Evolutionary conservation across 2,329 filamentous ascomycete genomes (phyloP).

Genomic region (Pleomassaria siparia): DNA sequence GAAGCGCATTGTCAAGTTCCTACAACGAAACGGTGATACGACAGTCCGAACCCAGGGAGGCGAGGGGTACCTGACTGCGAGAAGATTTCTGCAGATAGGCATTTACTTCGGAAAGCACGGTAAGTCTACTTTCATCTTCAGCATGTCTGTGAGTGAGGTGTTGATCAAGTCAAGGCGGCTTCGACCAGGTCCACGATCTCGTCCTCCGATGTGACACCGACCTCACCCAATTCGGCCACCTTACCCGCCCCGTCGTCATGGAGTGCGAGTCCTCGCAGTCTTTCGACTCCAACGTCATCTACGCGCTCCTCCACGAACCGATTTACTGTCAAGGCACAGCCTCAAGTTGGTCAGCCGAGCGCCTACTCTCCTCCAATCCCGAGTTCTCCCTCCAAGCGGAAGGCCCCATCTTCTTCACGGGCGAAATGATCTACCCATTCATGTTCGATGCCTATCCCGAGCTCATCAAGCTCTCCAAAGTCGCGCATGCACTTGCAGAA

Average conservation of each 20-base stretch:
- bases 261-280: conserved; percentile 66
- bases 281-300: conserved; percentile 79
- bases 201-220: conserved; percentile 72
- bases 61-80: conserved; percentile 66
- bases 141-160: background rate
- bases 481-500: conserved; percentile 70
- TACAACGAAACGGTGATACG: conserved; percentile 58
- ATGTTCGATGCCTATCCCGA: conserved; percentile 82
- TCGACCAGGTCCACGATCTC: conserved; percentile 50
- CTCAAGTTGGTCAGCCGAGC: conserved; percentile 74
- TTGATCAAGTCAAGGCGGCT: conserved; percentile 17
- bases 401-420: conserved; percentile 73
- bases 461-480: conserved; percentile 66
- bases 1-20: conserved; percentile 64
- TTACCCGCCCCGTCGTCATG: conserved; percentile 71
- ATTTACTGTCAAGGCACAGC: conserved; percentile 74
- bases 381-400: conserved; percentile 50
- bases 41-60: conserved; percentile 70
- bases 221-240: conserved; percentile 71
- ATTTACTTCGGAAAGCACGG: conserved; percentile 76
- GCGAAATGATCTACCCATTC: conserved; percentile 89
- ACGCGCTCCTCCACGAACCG: conserved; percentile 83
- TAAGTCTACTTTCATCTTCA: conserved; percentile 23
- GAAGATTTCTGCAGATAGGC: conserved; percentile 76
- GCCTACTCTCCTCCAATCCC: conserved; percentile 56